phyloP scores from a whole-genome alignment of 164 flowering plant genomes.

The Stephania japonica region DNA sequence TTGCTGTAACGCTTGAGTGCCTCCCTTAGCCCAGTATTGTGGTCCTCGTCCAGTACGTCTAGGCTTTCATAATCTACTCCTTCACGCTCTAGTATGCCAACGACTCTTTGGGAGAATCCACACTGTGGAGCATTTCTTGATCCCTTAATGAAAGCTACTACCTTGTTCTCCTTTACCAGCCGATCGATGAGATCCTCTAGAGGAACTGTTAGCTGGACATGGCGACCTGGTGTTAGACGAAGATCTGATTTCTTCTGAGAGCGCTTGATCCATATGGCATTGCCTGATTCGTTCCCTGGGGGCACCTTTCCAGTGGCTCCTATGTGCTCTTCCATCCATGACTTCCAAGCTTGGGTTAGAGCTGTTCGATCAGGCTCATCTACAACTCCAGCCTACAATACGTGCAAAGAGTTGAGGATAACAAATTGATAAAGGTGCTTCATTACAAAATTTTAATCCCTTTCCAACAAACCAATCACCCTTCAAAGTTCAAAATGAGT shows the following conservation, averaged over 20 bases:
- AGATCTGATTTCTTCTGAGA: slow-evolving; percentile 73
- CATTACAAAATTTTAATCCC: no score
- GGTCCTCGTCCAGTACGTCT: slow-evolving; percentile 89
- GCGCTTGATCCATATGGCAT: slow-evolving; percentile 70
- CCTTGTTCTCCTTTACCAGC: slow-evolving; percentile 86
- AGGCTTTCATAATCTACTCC: slow-evolving; percentile 82
- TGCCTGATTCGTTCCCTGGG: slow-evolving; percentile 86
- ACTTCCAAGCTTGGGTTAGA: slow-evolving; percentile 85
- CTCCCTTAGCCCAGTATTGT: slow-evolving; percentile 78
- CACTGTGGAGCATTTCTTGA: slow-evolving; percentile 84
- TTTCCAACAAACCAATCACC: no score
- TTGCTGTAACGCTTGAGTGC: slow-evolving; percentile 77
- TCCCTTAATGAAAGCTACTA: slow-evolving; percentile 95
- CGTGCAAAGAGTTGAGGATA: background rate
- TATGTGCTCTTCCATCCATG: slow-evolving; percentile 98
- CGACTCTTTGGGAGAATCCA: slow-evolving; percentile 90
- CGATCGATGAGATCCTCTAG: slow-evolving; percentile 72
- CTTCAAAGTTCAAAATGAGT: no score
- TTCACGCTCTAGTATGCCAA: slow-evolving; percentile 62
- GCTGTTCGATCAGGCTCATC: slow-evolving; percentile 69
- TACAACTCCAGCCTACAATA: slow-evolving; percentile 60
- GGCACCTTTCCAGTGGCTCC: slow-evolving; percentile 74
- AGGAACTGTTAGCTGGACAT: slow-evolving; percentile 72
- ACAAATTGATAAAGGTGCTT: background rate
- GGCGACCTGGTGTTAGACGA: slow-evolving; percentile 86